Conservation (phyloP, 176 grass and related monocot genomes). For the Tuctoria greenei region DNA sequence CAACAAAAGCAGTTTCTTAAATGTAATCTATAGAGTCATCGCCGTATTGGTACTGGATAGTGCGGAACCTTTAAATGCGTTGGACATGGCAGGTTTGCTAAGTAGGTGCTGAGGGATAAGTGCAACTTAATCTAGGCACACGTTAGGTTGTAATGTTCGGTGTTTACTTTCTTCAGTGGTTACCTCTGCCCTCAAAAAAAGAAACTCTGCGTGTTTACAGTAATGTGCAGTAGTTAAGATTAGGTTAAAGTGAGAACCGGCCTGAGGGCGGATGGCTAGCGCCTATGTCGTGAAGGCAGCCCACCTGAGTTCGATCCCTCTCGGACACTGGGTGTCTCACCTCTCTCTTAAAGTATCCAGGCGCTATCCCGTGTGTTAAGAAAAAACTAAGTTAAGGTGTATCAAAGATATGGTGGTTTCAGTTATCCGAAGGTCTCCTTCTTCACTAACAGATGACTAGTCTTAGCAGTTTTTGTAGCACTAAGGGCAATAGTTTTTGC, state of each 20-base stretch:
- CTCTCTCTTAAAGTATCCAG: no score
- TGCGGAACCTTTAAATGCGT: slow-evolving; percentile 39
- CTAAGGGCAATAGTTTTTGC: neutral
- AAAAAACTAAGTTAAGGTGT: no score
- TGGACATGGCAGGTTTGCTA: slow-evolving; percentile 16
- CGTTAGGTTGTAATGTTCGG: slow-evolving; percentile 25
- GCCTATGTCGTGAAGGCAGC: no score
- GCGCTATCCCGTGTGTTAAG: no score
- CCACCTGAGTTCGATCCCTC: no score
- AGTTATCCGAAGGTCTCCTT: neutral
- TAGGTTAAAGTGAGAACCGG: neutral
- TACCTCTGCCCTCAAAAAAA: neutral
- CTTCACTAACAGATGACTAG: neutral
- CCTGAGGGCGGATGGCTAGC: no score
- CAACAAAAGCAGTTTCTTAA: slow-evolving; percentile 10
- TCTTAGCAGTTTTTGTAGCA: neutral
- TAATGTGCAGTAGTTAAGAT: neutral
- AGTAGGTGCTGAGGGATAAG: slow-evolving; percentile 33
- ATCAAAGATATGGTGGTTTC: neutral
- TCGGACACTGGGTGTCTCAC: no score
- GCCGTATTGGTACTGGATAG: neutral
- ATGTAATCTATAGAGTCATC: slow-evolving; percentile 19
- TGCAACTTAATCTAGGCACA: slow-evolving; percentile 24
- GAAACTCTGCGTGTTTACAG: neutral
- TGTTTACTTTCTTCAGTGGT: slow-evolving; percentile 22